phyloP scores from a whole-genome alignment of 306 rosid genomes.

The Gillenia trifoliata region DNA sequence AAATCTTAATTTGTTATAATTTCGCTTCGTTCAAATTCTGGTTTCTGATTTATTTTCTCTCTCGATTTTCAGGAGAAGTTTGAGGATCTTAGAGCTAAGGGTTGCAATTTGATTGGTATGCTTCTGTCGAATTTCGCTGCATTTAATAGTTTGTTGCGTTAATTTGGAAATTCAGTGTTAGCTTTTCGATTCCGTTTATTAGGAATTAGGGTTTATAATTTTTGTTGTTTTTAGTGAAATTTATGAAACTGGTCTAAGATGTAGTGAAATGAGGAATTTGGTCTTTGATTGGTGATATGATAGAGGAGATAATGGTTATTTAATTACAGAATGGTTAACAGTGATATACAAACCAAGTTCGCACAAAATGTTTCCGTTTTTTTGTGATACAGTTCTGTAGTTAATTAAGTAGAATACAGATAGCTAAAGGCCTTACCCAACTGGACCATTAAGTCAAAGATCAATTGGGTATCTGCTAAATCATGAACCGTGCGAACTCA shows the following conservation, averaged over 20 bases:
- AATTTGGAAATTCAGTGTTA: background rate
- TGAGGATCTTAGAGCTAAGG: conserved; percentile 64
- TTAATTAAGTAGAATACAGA: background rate
- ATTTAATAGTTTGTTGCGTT: background rate
- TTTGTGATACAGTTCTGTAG: background rate
- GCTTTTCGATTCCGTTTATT: background rate
- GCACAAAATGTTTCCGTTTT: background rate
- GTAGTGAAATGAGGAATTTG: background rate
- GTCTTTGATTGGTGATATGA: background rate
- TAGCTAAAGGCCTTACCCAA: background rate
- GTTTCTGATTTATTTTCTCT: background rate
- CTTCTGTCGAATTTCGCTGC: background rate
- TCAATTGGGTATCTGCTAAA: background rate
- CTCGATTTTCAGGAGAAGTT: conserved; percentile 62
- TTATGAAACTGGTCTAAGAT: background rate
- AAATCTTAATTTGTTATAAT: background rate
- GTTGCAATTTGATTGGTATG: conserved; percentile 78
- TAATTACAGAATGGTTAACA: background rate
- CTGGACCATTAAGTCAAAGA: background rate
- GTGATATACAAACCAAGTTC: background rate
- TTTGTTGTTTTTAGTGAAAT: background rate
- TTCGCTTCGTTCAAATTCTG: background rate
- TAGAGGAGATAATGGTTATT: background rate
- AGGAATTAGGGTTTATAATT: background rate
- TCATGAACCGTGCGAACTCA: background rate